Evolutionary conservation across 352 stramenopile species (phyloP).

Genomic region (Phytophthora pluvialis): DNA sequence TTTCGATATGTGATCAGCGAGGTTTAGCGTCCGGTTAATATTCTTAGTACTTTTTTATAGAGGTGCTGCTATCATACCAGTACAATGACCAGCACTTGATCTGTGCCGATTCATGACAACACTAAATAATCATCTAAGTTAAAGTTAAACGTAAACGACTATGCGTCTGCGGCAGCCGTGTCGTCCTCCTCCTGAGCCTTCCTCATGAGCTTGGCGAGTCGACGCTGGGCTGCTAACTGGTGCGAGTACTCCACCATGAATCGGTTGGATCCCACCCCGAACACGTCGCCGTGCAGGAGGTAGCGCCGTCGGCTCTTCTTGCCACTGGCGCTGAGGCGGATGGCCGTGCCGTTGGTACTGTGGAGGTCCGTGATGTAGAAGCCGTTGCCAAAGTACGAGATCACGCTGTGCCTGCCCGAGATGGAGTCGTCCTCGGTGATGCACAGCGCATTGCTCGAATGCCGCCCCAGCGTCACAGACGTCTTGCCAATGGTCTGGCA

Average conservation of each 20-base stretch:
- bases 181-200: conserved; percentile 31
- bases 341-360: conserved; percentile 84
- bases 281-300: conserved; percentile 80
- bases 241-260: conserved; percentile 87
- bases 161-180: conserved; percentile 20
- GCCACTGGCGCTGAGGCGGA: conserved; percentile 71
- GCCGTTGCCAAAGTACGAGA: conserved; percentile 75
- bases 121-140: conserved; percentile 31
- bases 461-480: conserved; percentile 73
- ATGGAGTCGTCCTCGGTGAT: conserved; percentile 86
- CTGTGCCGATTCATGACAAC: no score
- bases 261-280: conserved; percentile 83
- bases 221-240: conserved; percentile 49
- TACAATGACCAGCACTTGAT: neutral
- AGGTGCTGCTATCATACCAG: neutral
- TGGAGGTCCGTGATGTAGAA: conserved; percentile 89
- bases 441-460: conserved; percentile 80
- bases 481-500: conserved; percentile 81
- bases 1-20: conserved; percentile 42
- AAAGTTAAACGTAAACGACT: conserved; percentile 27
- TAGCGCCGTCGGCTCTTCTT: conserved; percentile 65
- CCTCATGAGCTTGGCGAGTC: conserved; percentile 33
- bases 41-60: neutral
- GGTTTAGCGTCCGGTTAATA: conserved; percentile 8
- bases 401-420: conserved; percentile 73